Evolutionary conservation across 768 basidiomycete genomes (phyloP).

Genomic region (Gyrodon lividus): DNA sequence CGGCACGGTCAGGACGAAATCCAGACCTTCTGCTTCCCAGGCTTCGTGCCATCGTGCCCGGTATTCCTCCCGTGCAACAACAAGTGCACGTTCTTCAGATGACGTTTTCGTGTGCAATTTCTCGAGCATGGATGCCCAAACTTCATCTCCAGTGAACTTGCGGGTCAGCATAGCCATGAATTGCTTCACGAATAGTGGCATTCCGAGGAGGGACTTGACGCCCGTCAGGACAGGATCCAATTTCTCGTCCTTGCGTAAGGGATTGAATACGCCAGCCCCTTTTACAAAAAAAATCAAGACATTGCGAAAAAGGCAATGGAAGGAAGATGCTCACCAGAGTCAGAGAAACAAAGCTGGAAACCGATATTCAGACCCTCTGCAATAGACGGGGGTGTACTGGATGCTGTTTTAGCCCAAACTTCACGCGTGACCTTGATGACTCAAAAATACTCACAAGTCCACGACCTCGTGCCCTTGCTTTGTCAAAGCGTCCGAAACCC

Average conservation of each 20-base stretch:
- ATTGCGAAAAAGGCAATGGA: not conserved
- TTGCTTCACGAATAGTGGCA: constrained; percentile 40
- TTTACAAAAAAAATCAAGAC: not conserved
- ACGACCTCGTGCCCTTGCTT: constrained; percentile 41
- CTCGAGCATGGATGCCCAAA: constrained; percentile 31
- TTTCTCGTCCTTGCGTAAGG: constrained; percentile 35
- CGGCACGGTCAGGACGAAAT: constrained; percentile 41
- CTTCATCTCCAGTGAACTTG: constrained; percentile 24
- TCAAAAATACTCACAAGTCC: constrained; percentile 32
- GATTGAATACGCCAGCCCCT: constrained; percentile 46
- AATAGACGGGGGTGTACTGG: constrained; percentile 46
- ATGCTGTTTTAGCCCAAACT: not conserved
- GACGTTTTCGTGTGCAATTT: constrained; percentile 35
- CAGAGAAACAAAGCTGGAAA: constrained; percentile 55
- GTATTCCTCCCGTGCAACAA: constrained; percentile 27
- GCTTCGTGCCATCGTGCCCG: constrained; percentile 36
- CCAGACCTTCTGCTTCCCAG: constrained; percentile 38
- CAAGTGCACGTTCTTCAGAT: constrained; percentile 27
- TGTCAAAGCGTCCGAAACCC: constrained; percentile 32
- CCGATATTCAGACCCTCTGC: constrained; percentile 50
- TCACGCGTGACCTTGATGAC: not conserved
- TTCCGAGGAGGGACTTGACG: constrained; percentile 21
- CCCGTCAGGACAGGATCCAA: constrained; percentile 32
- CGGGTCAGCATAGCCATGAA: constrained; percentile 42
- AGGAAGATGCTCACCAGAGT: constrained; percentile 42